phyloP scores from a whole-genome alignment of 805 yeast genomes.

The Saturnispora zaruensis region DNA sequence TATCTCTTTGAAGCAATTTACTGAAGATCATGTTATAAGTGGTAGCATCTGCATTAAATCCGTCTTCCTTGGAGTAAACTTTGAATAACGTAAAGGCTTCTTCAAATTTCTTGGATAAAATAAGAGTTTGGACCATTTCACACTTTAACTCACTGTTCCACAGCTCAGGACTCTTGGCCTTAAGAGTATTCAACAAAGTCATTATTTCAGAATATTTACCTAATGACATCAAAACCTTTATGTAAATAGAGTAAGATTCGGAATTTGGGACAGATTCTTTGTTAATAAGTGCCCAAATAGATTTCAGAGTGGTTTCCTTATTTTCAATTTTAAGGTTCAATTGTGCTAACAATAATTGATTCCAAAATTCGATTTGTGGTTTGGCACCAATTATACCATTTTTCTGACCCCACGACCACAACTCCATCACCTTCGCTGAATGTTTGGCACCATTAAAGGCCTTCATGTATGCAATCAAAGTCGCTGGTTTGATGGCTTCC shows the following conservation, averaged over 20 bases:
- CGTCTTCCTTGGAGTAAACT: constrained; percentile 21
- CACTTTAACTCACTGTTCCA: constrained; percentile 35
- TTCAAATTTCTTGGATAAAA: constrained; percentile 31
- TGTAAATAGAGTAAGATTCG: constrained; percentile 39
- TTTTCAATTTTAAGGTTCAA: constrained; percentile 20
- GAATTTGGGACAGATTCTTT: constrained; percentile 34
- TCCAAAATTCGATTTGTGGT: constrained; percentile 41
- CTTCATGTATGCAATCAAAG: constrained; percentile 12
- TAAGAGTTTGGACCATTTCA: constrained; percentile 38
- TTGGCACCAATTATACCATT: constrained; percentile 16
- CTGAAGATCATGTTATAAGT: constrained; percentile 47
- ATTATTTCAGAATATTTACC: constrained; percentile 36
- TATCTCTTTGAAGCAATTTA: constrained; percentile 31
- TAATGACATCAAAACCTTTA: constrained; percentile 39
- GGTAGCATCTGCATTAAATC: constrained; percentile 35
- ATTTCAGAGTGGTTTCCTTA: constrained; percentile 32
- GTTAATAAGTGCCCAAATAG: constrained; percentile 26
- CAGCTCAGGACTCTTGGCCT: constrained; percentile 26
- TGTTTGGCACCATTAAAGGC: constrained; percentile 11
- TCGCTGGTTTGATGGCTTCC: constrained; percentile 10
- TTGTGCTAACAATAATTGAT: constrained; percentile 38
- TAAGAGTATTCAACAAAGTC: constrained; percentile 28
- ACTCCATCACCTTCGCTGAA: constrained; percentile 10
- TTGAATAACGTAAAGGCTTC: constrained; percentile 32
- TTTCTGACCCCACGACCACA: constrained; percentile 10